phyloP scores from a whole-genome alignment of 23 red algal species.

The Gracilariopsis chorda region DNA sequence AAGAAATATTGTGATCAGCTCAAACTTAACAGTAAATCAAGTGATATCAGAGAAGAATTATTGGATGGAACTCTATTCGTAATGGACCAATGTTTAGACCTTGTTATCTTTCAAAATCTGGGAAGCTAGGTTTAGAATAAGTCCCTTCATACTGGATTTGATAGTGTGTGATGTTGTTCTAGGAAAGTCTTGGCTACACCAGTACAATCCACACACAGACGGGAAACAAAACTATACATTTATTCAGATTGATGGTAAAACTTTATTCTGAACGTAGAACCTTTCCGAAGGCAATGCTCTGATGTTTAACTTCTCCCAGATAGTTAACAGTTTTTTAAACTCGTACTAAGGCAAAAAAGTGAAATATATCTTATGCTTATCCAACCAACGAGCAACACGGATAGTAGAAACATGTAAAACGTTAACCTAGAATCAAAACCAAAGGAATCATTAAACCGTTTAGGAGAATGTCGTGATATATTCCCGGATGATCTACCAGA shows the following conservation, averaged over 20 bases:
- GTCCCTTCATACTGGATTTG: conserved; percentile 10
- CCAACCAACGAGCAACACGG: no score
- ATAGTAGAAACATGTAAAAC: no score
- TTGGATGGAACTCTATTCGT: conserved; percentile 18
- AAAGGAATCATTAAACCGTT: no score
- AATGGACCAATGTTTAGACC: conserved; percentile 22
- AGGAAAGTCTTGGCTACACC: not conserved
- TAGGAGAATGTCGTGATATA: no score
- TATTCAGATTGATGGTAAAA: not conserved
- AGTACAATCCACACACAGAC: not conserved
- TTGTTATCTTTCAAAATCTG: conserved; percentile 3
- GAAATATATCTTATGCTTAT: no score
- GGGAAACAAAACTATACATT: conserved; percentile 1
- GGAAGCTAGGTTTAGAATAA: not conserved
- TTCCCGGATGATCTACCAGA: no score
- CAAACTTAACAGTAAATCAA: no score
- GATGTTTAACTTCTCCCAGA: not conserved
- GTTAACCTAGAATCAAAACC: no score
- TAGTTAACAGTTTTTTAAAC: not conserved
- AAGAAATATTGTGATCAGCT: no score
- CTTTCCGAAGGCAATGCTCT: not conserved
- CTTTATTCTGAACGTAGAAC: conserved; percentile 29
- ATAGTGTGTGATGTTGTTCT: conserved; percentile 1
- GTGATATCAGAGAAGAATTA: not conserved
- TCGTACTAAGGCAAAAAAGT: conserved; percentile 10